Percentiles rank a stretch among this genome's conserved stretches.
phyloP scores from a whole-genome alignment of 495 filamentous ascomycete species.

The Penicillium bialowiezense region DNA sequence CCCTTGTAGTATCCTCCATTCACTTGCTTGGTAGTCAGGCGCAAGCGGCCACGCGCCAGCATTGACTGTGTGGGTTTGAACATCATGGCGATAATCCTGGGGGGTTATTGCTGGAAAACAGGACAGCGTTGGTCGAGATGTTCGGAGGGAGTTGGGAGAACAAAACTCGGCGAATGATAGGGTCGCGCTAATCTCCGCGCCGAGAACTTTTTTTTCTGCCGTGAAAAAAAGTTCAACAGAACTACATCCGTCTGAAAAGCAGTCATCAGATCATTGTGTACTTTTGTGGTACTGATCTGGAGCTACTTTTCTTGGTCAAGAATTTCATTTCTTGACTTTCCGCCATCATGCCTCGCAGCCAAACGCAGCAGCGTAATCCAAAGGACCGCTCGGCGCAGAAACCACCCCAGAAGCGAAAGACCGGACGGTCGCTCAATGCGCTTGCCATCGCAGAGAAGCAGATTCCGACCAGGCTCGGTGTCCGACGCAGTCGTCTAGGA shows the following conservation, averaged over 20 bases:
- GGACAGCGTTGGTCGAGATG: constrained; percentile 8
- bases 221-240: constrained; percentile 29
- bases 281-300: constrained; percentile 3
- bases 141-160: constrained; percentile 3
- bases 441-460: constrained; percentile 76
- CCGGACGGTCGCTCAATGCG: constrained; percentile 69
- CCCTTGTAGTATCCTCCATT: constrained; percentile 97
- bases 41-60: constrained; percentile 50
- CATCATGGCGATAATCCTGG: constrained; percentile 34
- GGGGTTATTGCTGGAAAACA: not conserved
- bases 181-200: constrained; percentile 36
- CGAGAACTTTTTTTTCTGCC: constrained; percentile 42
- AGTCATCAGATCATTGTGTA: constrained; percentile 11
- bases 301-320: constrained; percentile 6
- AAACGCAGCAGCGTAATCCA: constrained; percentile 47
- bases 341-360: constrained; percentile 64
- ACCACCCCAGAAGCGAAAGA: constrained; percentile 46
- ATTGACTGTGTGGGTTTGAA: constrained; percentile 70
- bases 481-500: constrained; percentile 58
- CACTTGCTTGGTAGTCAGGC: constrained; percentile 88
- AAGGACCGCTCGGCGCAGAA: constrained; percentile 48
- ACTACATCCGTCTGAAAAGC: constrained; percentile 17
- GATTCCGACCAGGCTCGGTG: constrained; percentile 45
- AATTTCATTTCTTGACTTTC: constrained; percentile 4
- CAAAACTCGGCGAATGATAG: constrained; percentile 23